Conservation (phyloP, 164 flowering plant species). For the Aristolochia californica region DNA sequence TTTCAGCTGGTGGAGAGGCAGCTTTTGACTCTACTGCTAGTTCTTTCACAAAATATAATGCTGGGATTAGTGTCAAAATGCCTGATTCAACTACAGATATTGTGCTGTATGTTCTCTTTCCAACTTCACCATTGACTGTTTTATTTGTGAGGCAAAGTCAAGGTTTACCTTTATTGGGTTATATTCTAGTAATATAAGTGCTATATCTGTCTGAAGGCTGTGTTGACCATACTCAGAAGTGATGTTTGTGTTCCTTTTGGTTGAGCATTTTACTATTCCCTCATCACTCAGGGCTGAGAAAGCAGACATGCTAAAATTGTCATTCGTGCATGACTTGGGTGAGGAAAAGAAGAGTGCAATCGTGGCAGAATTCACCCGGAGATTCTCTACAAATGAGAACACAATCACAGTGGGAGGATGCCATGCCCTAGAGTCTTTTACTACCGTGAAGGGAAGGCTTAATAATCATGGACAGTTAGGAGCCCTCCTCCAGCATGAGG, state of each 20-base stretch:
- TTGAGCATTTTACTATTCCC: neutral
- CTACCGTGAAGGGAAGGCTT: constrained; percentile 67
- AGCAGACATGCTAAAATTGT: constrained; percentile 68
- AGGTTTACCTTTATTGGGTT: too few species aligned
- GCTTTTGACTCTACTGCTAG: constrained; percentile 64
- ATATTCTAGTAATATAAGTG: too few species aligned
- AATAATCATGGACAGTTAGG: constrained; percentile 91
- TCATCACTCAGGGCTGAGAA: constrained; percentile 57
- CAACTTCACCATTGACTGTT: too few species aligned
- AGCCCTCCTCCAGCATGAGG: constrained; percentile 72
- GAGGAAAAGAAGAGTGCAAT: constrained; percentile 45
- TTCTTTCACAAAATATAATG: constrained; percentile 68
- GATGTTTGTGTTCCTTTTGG: too few species aligned
- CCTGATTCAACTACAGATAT: constrained; percentile 71
- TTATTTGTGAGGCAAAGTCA: too few species aligned
- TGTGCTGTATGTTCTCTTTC: constrained; percentile 46
- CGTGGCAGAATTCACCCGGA: constrained; percentile 66
- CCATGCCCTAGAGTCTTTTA: constrained; percentile 50
- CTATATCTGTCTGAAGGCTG: too few species aligned
- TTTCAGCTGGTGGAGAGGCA: constrained; percentile 91
- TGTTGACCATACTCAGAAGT: too few species aligned
- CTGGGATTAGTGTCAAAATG: constrained; percentile 68
- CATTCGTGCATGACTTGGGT: constrained; percentile 58
- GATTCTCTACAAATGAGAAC: constrained; percentile 86
- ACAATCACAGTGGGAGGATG: constrained; percentile 87